phyloP scores from a whole-genome alignment of 2,329 filamentous ascomycete genomes.

The Zasmidium citrigriseum region DNA sequence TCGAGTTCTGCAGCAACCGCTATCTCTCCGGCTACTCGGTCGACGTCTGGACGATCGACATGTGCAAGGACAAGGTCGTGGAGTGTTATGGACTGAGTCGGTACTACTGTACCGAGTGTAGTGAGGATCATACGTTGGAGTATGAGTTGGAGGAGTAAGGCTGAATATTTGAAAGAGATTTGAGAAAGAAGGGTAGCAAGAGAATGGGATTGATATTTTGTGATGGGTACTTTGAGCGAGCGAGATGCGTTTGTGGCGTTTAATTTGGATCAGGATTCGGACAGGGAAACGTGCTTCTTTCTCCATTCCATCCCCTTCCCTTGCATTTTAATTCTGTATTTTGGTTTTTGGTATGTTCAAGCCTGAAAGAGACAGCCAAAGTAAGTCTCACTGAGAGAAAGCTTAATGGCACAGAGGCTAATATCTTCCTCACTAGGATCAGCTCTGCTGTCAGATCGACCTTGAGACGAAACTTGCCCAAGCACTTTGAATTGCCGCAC shows the following conservation, averaged over 20 bases:
- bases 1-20: conserved; percentile 48
- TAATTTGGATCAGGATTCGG: background rate
- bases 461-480: no score
- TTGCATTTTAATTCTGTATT: no score
- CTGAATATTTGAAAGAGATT: no score
- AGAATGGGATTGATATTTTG: background rate
- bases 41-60: conserved; percentile 51
- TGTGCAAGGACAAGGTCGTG: conserved; percentile 31
- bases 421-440: no score
- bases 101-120: conserved; percentile 19
- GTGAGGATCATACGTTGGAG: conserved; percentile 24
- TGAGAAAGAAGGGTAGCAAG: background rate
- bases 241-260: background rate
- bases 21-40: conserved; percentile 49
- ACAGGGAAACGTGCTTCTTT: no score
- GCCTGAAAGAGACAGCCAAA: no score
- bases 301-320: no score
- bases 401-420: no score
- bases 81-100: conserved; percentile 15
- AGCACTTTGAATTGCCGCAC: no score
- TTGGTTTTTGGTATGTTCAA: no score
- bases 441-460: no score
- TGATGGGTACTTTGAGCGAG: background rate
- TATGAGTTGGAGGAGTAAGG: conserved; percentile 23
- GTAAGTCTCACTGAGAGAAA: no score